These are phyloP conservation scores for Beta vulgaris DNA, from an alignment of 148 eudicot genomes.

Conservation along the genomic window DNA sequence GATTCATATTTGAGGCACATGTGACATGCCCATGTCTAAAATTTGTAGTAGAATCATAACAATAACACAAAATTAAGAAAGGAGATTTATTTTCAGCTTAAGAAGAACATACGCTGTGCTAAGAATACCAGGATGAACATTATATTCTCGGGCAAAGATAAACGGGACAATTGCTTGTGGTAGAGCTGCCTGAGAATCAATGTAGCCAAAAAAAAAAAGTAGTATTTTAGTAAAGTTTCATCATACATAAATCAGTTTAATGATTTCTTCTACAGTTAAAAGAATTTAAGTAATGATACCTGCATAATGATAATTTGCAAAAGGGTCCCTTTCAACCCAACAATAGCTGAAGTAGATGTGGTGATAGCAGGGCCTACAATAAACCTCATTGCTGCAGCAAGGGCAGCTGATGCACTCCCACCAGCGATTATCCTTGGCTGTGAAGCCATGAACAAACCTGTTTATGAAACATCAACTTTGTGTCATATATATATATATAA, in stretches of 20 bases:
- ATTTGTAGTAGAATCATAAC: too few relatives aligned
- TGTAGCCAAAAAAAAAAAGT: neutral
- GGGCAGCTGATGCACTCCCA: constrained; percentile 60
- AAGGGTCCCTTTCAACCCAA: constrained; percentile 60
- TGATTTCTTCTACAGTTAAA: neutral
- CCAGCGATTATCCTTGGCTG: constrained; percentile 74
- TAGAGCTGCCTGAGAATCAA: constrained; percentile 28
- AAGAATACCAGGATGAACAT: constrained; percentile 36
- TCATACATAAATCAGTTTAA: too few relatives aligned
- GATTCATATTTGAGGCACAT: too few relatives aligned
- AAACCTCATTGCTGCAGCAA: constrained; percentile 62
- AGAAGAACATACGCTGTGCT: constrained; percentile 28
- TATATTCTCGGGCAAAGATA: constrained; percentile 34
- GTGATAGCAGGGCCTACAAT: constrained; percentile 69
- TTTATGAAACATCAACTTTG: constrained; percentile 13
- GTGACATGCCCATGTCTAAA: too few relatives aligned
- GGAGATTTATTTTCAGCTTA: neutral
- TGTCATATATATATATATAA: too few relatives aligned
- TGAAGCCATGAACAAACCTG: constrained; percentile 83
- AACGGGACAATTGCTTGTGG: constrained; percentile 36
- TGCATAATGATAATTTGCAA: constrained; percentile 74
- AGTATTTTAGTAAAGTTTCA: neutral
- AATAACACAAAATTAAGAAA: too few relatives aligned
- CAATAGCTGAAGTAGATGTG: constrained; percentile 60
- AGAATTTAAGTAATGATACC: constrained; percentile 27